These are phyloP conservation scores for Blakeslea trispora DNA, from an alignment of 371 early-diverging fungal genomes.

Conservation along the genomic window DNA sequence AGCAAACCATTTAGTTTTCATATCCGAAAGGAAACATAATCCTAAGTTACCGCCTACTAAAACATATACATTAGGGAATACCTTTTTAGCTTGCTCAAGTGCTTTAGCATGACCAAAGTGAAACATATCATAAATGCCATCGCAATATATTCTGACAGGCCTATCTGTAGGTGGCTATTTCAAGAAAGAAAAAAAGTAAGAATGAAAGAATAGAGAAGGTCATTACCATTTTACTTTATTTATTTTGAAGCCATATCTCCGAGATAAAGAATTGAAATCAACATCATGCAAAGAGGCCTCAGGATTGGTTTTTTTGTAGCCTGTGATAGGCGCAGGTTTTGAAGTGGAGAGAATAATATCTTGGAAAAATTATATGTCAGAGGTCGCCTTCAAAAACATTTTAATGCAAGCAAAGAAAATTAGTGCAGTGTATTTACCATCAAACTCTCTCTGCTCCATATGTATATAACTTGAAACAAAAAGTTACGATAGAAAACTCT, in stretches of 20 bases:
- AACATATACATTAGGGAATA: constrained; percentile 84
- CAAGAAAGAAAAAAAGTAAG: neutral
- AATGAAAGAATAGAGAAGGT: neutral
- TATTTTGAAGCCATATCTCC: constrained; percentile 23
- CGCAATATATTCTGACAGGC: constrained; percentile 87
- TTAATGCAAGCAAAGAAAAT: no score
- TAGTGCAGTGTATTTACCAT: neutral
- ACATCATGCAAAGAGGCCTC: constrained; percentile 3
- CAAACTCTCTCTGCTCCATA: no score
- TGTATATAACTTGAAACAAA: neutral
- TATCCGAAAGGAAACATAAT: neutral
- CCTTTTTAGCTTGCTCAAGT: constrained; percentile 92
- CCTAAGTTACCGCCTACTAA: constrained; percentile 81
- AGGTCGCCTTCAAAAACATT: no score
- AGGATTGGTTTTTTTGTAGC: constrained; percentile 1
- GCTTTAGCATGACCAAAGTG: constrained; percentile 95
- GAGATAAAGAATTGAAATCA: constrained; percentile 1
- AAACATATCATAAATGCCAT: constrained; percentile 95
- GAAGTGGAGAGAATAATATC: no score
- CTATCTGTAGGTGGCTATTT: constrained; percentile 69
- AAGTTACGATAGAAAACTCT: neutral
- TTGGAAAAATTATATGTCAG: no score
- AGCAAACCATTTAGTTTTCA: neutral
- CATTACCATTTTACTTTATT: constrained; percentile 14
- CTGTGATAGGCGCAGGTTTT: no score